These are phyloP conservation scores for Ustilago tritici DNA, from an alignment of 1,284 basidiomycete species.

Conservation along the genomic window DNA sequence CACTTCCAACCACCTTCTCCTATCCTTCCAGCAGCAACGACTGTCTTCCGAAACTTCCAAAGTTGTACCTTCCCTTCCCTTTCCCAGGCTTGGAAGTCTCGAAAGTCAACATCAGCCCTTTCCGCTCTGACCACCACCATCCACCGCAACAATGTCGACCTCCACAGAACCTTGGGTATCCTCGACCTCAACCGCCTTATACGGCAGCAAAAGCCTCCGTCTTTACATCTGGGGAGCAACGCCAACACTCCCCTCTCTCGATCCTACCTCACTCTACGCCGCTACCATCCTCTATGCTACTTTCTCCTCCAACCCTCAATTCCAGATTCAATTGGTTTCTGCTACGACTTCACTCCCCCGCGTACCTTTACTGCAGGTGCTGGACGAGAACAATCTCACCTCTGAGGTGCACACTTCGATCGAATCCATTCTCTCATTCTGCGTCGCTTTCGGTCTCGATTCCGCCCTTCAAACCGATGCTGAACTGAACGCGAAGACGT, in stretches of 20 bases:
- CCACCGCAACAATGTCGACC: slow-evolving; percentile 6
- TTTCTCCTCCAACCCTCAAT: slow-evolving; percentile 5
- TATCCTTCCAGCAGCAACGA: neutral
- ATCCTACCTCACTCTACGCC: slow-evolving; percentile 58
- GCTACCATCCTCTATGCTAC: slow-evolving; percentile 50
- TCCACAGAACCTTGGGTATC: neutral
- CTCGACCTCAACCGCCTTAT: slow-evolving; percentile 3
- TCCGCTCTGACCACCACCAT: neutral
- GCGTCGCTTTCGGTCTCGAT: slow-evolving; percentile 36
- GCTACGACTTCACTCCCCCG: slow-evolving; percentile 39
- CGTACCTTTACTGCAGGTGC: slow-evolving; percentile 52
- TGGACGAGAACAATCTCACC: slow-evolving; percentile 11
- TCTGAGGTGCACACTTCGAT: slow-evolving; percentile 37
- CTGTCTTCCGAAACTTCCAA: neutral
- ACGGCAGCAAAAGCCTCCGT: slow-evolving; percentile 14
- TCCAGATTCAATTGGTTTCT: slow-evolving; percentile 34
- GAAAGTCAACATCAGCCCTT: neutral
- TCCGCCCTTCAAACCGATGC: slow-evolving; percentile 6
- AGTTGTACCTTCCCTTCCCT: neutral
- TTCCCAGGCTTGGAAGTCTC: neutral
- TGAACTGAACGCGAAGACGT: slow-evolving; percentile 15
- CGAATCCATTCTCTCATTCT: slow-evolving; percentile 35
- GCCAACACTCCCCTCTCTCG: slow-evolving; percentile 47
- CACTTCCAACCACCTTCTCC: slow-evolving; percentile 1
- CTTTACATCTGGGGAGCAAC: slow-evolving; percentile 45